Evolutionary conservation across 2,329 filamentous ascomycete genomes (phyloP).

Genomic region (Trichoderma sp.): DNA sequence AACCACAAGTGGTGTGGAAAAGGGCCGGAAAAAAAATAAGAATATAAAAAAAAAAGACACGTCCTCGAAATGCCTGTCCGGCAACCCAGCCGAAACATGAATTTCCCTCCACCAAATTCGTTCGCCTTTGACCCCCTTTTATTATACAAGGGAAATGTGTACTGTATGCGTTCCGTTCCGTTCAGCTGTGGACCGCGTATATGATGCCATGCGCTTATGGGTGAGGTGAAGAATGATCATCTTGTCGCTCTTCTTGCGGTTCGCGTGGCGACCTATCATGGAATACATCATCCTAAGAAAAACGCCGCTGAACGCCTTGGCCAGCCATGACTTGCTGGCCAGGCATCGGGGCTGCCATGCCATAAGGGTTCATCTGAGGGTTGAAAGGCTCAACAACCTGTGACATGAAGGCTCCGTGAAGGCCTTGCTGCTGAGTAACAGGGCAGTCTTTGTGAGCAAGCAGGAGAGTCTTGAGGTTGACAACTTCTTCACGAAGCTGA

Average conservation of each 20-base stretch:
- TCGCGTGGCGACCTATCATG: not conserved
- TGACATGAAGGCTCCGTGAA: conserved; percentile 58
- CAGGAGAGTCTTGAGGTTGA: conserved; percentile 88
- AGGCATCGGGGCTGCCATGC: conserved; percentile 53
- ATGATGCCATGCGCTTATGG: not conserved
- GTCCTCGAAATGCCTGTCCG: not conserved
- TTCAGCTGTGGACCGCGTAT: not conserved
- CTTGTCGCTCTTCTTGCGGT: not conserved
- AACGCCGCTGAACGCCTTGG: conserved; percentile 55
- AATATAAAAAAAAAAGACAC: not conserved
- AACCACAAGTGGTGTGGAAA: conserved; percentile 10
- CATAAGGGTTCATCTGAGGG: conserved; percentile 58
- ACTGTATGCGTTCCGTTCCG: not conserved
- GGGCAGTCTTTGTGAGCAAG: conserved; percentile 96
- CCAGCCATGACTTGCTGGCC: conserved; percentile 56
- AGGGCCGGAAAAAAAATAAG: not conserved
- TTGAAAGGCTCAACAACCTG: conserved; percentile 55
- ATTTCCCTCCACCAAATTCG: not conserved
- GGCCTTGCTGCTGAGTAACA: conserved; percentile 76
- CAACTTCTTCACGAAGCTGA: conserved; percentile 84
- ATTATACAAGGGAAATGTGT: conserved; percentile 6
- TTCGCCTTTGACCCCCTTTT: not conserved
- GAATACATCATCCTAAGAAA: conserved; percentile 47
- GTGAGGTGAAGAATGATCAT: not conserved
- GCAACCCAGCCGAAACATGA: not conserved